Evolutionary conservation across 2,329 filamentous ascomycete species (phyloP), one percentile per base, ranked within the genome.

Genomic region (Paecilomyces niveus): DNA sequence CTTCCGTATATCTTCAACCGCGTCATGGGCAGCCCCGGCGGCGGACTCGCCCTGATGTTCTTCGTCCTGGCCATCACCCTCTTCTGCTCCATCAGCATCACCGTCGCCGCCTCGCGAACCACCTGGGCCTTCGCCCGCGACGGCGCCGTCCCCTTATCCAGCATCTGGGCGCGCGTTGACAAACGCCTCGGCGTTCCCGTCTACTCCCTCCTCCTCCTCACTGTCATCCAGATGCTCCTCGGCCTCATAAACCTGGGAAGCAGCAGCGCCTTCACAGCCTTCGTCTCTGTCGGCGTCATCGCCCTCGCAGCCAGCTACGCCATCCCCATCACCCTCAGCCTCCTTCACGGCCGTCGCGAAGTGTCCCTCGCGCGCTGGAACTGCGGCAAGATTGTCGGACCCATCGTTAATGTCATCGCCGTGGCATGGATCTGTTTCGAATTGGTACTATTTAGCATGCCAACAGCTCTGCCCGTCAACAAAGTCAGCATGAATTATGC

Each of bases 401-500:
- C 72, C 50, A 61, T 71, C 0, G 74, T 79, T 15, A 83, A 83
- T 64, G 58, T 74, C 1, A 54, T 83, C 4, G 76, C 81, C 0
- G 61, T 83, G 3, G 61, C 68, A 2, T 84, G 81, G 81, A 83
- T 83, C 59, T 58, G 65, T 3, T 83, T 83, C 58, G 80, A 83
- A 65, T 62, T 81, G 32, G 74, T 83, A 1, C 64, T 85, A 3
- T 85, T 85, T 67, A 81, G 77, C 39, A 78, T 76, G 69, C 83
- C 83, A 1, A 79, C 76, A 13, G 78, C 78, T 29, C 70, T 82
- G 54, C 82, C 83, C 3, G 81, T 83, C 58, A 82, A 73, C 74
- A 0, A 78, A 73, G 0, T 79, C 78, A 56, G 39, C 15, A 83
- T 82, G 71, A 85, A 85, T 61, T 85, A 85, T 64, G 81, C 82